Conservation (phyloP, 805 yeast species). For the Suhomyces sp. region DNA sequence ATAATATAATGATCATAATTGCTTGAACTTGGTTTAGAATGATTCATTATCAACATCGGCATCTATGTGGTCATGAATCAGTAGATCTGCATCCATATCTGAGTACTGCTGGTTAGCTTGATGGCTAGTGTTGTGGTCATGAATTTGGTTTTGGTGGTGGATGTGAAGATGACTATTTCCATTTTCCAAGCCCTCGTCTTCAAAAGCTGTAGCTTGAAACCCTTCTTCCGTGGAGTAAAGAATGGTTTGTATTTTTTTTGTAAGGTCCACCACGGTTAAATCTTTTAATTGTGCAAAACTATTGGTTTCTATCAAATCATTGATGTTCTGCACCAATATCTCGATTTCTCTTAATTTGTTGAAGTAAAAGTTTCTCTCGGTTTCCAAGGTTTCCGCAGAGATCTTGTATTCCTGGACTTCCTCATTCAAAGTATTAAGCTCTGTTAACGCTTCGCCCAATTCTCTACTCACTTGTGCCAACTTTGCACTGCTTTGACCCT, state of each 20-base stretch:
- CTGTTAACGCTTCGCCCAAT: slow-evolving; percentile 43
- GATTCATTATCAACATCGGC: slow-evolving; percentile 22
- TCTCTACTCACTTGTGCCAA: slow-evolving; percentile 32
- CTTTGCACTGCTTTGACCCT: slow-evolving; percentile 6
- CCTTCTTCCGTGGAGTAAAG: slow-evolving; percentile 84
- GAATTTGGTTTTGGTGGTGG: too few species aligned
- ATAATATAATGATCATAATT: too few species aligned
- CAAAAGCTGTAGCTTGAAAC: slow-evolving; percentile 56
- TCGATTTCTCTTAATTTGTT: slow-evolving; percentile 88
- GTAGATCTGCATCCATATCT: not conserved
- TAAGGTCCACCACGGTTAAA: slow-evolving; percentile 26
- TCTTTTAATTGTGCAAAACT: slow-evolving; percentile 43
- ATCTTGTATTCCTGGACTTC: slow-evolving; percentile 59
- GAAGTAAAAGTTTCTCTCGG: slow-evolving; percentile 89
- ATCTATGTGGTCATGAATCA: slow-evolving; percentile 4
- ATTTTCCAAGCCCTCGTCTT: slow-evolving; percentile 17
- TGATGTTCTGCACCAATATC: slow-evolving; percentile 61
- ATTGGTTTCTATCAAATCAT: slow-evolving; percentile 18
- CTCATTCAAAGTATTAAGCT: slow-evolving; percentile 40
- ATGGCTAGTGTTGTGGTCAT: slow-evolving; percentile 4
- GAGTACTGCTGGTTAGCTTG: not conserved
- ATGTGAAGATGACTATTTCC: too few species aligned
- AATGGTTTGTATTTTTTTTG: slow-evolving; percentile 66
- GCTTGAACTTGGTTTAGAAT: too few species aligned
- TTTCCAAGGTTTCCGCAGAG: slow-evolving; percentile 64